These are phyloP conservation scores for Hymenoscyphus fraxineus DNA, from an alignment of 2,329 filamentous ascomycete species.

Conservation along the genomic window DNA sequence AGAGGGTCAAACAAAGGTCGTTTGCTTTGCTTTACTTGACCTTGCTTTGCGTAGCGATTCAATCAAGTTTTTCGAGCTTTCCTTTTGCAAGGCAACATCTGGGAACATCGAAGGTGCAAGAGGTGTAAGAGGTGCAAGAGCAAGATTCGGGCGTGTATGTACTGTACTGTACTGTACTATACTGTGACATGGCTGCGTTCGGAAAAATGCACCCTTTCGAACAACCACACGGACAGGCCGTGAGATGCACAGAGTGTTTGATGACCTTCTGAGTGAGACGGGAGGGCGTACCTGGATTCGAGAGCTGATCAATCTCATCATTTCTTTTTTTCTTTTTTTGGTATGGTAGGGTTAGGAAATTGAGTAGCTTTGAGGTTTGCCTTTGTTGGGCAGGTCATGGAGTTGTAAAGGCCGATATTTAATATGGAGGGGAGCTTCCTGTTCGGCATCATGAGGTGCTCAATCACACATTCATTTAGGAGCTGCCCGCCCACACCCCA, in stretches of 20 bases:
- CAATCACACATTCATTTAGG: slow-evolving; percentile 4
- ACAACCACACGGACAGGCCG: slow-evolving; percentile 8
- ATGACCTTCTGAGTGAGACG: slow-evolving; percentile 23
- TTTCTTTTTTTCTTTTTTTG: no score
- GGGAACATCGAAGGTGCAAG: neutral
- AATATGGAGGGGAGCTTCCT: slow-evolving; percentile 4
- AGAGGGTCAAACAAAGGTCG: neutral
- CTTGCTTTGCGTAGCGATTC: neutral
- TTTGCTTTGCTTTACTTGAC: neutral
- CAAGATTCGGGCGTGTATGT: slow-evolving; percentile 1
- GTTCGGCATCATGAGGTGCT: slow-evolving; percentile 5
- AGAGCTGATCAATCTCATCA: neutral
- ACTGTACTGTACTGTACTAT: no score
- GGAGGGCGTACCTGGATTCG: slow-evolving; percentile 9
- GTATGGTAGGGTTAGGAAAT: no score
- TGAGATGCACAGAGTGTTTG: slow-evolving; percentile 16
- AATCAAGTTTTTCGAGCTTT: neutral
- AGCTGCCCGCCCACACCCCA: neutral
- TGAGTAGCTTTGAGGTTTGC: neutral
- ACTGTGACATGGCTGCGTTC: neutral
- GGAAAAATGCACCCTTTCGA: neutral
- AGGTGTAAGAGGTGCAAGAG: neutral
- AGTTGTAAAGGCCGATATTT: neutral
- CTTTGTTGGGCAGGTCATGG: neutral
- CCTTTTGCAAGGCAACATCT: neutral